A percentile compares a stretch with the other conserved stretches of the same genome.
These are phyloP conservation scores for Aspergillus ustus DNA, from an alignment of 2,329 filamentous ascomycete species.

Conservation along the genomic window DNA sequence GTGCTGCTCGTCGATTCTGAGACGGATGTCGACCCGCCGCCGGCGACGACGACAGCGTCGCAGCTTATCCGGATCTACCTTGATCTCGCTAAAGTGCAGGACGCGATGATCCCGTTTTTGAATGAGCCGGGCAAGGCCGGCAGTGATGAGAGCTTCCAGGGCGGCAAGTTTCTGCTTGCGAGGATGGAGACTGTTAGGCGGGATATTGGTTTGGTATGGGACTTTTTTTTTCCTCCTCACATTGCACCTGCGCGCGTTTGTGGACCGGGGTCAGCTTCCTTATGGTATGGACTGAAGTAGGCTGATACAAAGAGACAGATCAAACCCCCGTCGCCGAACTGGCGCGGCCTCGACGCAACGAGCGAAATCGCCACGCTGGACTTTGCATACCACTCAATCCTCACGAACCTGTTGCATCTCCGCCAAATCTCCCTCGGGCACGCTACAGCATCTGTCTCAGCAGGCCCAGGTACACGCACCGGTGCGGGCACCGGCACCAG, in stretches of 20 bases:
- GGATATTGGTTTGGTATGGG: neutral
- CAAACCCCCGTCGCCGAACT: constrained; percentile 12
- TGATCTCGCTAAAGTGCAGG: constrained; percentile 26
- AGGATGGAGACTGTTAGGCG: neutral
- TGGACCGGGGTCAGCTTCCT: too few relatives aligned
- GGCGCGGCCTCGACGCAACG: constrained; percentile 25
- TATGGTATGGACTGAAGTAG: neutral
- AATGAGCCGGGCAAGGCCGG: neutral
- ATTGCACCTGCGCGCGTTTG: neutral
- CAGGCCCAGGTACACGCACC: neutral
- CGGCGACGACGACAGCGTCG: neutral
- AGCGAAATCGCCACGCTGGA: constrained; percentile 27
- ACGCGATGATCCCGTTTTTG: constrained; percentile 20
- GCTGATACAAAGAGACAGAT: constrained; percentile 17
- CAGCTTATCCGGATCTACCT: constrained; percentile 26
- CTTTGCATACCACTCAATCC: constrained; percentile 28
- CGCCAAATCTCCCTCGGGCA: constrained; percentile 11
- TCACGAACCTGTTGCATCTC: constrained; percentile 27
- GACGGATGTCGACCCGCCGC: constrained; percentile 8
- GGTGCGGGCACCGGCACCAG: too few relatives aligned
- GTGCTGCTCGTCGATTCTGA: neutral
- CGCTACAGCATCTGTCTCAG: neutral
- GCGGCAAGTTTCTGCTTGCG: neutral
- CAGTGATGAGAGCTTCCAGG: neutral
- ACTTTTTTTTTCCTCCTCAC: neutral